Evolutionary conservation across 2,329 filamentous ascomycete genomes (phyloP).

Genomic region (Graphilbum fragrans): DNA sequence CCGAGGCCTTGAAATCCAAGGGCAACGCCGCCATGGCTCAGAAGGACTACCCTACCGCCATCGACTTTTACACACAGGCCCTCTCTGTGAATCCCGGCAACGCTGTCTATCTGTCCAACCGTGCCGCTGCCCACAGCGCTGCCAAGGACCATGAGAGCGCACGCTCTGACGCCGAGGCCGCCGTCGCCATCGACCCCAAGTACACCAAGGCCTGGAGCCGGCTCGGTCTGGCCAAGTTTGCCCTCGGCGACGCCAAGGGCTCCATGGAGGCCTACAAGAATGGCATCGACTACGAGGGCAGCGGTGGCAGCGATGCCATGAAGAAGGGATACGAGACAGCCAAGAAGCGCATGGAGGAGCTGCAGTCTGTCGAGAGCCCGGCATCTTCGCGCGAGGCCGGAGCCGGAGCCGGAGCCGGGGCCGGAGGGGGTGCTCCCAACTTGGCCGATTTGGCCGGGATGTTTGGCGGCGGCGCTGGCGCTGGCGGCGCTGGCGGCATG

Average conservation of each 20-base stretch:
- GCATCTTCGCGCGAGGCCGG: conserved; percentile 22
- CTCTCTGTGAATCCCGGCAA: conserved; percentile 72
- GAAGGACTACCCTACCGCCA: conserved; percentile 77
- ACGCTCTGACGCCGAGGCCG: conserved; percentile 78
- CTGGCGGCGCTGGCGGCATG: conserved; percentile 63
- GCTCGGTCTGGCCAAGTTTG: conserved; percentile 81
- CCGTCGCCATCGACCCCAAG: conserved; percentile 73
- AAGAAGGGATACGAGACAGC: conserved; percentile 94
- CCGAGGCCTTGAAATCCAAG: conserved; percentile 77
- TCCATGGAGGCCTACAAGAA: conserved; percentile 90
- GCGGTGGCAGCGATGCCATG: conserved; percentile 92
- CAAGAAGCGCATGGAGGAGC: conserved; percentile 73
- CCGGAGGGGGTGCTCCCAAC: conserved; percentile 63
- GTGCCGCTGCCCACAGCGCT: conserved; percentile 84
- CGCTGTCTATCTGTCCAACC: conserved; percentile 95
- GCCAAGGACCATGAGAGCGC: conserved; percentile 75
- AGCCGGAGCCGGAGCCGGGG: conserved; percentile 22
- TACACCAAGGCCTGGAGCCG: conserved; percentile 98
- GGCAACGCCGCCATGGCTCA: conserved; percentile 92
- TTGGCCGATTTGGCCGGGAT: conserved; percentile 59
- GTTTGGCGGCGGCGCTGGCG: conserved; percentile 52
- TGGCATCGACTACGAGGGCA: conserved; percentile 89
- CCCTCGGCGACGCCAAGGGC: conserved; percentile 79
- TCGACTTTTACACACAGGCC: conserved; percentile 80
- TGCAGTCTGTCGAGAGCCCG: conserved; percentile 40